Conservation (phyloP, 495 filamentous ascomycete genomes). For the Hyaloscypha hepaticicola region DNA sequence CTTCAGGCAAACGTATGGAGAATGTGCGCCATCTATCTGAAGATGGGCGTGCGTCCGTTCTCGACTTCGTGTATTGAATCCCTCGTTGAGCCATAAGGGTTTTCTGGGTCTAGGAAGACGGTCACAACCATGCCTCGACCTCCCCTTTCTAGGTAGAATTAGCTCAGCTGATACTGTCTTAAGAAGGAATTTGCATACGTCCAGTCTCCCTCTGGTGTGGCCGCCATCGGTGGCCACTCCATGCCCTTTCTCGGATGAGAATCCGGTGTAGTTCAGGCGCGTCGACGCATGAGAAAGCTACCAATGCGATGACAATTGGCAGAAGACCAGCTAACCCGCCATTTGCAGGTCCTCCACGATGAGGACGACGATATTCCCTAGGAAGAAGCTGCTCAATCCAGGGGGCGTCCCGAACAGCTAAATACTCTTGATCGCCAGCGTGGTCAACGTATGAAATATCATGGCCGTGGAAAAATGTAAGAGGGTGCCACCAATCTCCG, state of each 20-base stretch:
- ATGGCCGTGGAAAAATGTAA: conserved; percentile 20
- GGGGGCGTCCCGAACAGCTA: background rate
- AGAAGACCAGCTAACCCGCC: conserved; percentile 22
- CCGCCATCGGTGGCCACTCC: conserved; percentile 18
- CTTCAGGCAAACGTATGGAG: background rate
- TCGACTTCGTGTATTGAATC: no score
- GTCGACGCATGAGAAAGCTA: conserved; percentile 26
- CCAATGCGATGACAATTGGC: conserved; percentile 21
- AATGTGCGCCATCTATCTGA: no score
- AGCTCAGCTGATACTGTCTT: no score
- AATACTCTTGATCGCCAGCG: conserved; percentile 10
- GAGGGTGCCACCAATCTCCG: conserved; percentile 22
- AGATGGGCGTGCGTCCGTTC: no score
- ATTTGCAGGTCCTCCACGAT: background rate
- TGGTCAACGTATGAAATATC: conserved; percentile 15
- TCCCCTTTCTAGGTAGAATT: no score
- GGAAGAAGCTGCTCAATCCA: conserved; percentile 22
- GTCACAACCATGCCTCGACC: conserved; percentile 24
- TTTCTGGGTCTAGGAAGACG: conserved; percentile 29
- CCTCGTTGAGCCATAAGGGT: conserved; percentile 20
- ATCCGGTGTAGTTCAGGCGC: background rate
- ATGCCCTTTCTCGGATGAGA: conserved; percentile 23
- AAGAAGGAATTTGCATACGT: conserved; percentile 25
- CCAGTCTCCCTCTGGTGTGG: conserved; percentile 16
- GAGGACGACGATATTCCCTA: background rate